Percentiles rank a stretch among this genome's conserved stretches.
phyloP scores from a whole-genome alignment of 495 filamentous ascomycete species.

The Pseudevernia furfuracea region DNA sequence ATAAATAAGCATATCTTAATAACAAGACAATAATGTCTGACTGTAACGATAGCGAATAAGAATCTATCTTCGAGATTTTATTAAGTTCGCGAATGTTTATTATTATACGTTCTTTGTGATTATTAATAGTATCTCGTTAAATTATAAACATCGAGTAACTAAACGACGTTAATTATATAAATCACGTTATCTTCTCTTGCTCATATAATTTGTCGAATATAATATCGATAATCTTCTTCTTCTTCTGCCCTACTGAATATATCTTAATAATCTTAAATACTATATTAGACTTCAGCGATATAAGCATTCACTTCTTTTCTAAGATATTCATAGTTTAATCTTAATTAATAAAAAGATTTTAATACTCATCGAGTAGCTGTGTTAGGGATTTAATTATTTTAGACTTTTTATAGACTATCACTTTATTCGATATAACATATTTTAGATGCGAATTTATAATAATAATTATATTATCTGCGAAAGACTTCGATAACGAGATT shows the following conservation, averaged over 20 bases:
- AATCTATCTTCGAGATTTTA: constrained; percentile 7
- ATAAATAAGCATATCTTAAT: background rate
- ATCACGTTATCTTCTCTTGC: constrained; percentile 11
- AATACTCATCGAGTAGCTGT: constrained; percentile 7
- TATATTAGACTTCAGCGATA: background rate
- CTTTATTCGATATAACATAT: background rate
- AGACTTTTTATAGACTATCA: background rate
- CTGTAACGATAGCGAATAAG: constrained; percentile 8
- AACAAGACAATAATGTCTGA: constrained; percentile 2
- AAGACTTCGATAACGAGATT: too few relatives aligned
- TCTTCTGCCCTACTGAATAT: constrained; percentile 3
- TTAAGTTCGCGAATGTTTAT: constrained; percentile 13
- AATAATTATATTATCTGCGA: background rate
- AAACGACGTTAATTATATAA: constrained; percentile 6
- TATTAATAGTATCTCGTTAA: constrained; percentile 8
- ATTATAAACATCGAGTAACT: constrained; percentile 20
- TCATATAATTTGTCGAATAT: constrained; percentile 20
- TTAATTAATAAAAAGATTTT: background rate
- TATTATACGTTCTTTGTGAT: background rate
- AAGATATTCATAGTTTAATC: background rate
- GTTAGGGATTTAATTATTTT: background rate
- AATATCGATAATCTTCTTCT: constrained; percentile 19
- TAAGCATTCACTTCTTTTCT: constrained; percentile 4
- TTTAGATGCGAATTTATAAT: background rate
- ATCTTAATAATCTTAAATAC: background rate